Evolutionary conservation across 2,329 filamentous ascomycete species (phyloP), one percentile per base, ranked within the genome.

Genomic region (Diaporthe sp.): DNA sequence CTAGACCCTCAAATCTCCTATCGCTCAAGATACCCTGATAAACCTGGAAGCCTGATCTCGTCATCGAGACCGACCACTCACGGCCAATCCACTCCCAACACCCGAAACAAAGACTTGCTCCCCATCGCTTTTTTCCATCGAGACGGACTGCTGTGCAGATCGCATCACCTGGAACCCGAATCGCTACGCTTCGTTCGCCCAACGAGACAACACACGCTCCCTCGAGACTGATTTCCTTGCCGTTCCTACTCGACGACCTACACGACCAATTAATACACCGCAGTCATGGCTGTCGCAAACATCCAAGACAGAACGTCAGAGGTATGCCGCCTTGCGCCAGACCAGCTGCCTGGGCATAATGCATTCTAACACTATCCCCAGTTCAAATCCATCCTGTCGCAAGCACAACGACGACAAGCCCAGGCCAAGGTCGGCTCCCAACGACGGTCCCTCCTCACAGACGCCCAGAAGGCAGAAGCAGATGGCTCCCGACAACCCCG

Each of bases 261-360:
- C 35, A 32, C n/a, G 19, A 22, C 35, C 19, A 27, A 44, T 55
- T 61, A 71, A 25, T 56, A 50, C 35, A 42, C 53, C 55, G 66
- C 61, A 81, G 82, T 76, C 69, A 93, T 93, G 91, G 90, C 90
- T 73, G 88, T 91, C 81, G 83, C 88, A 75, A 96, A 95, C 69
- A 97, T 98, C 83, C 97, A 99, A 88, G 97, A 99, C 87, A 94
- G 97, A 81, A 99, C 97, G 73, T 90, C 92, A 81, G 97, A 99
- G 74, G 74, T 75, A 71, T 32, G 74, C 25, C 19, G 12, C 42
- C n/a, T 51, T 30, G 27, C n/a, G 17, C 8, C n/a, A 13, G 15
- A 8, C 7, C 30, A 51, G 19, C 44, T 9, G 35, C 30, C 53
- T 27, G 12, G 50, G 25, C 32, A 13, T 25, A 12, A n/a, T n/a